Evolutionary conservation across 2,329 filamentous ascomycete species (phyloP).

Genomic region (Berkeleyomyces basicola): DNA sequence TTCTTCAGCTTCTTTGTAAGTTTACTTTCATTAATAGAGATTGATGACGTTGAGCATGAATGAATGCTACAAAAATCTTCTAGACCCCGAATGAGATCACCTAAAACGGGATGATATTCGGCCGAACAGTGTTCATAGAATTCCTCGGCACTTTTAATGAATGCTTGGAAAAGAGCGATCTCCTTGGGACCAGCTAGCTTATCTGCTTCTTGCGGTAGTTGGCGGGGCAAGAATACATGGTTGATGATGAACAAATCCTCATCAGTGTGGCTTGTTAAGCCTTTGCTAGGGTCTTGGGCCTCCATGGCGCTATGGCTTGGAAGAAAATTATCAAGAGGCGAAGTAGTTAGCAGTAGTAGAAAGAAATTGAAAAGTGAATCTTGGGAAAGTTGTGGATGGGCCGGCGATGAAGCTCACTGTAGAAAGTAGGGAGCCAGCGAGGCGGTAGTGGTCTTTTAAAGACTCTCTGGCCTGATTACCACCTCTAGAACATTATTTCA

Average conservation of each 20-base stretch:
- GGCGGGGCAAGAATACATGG: slow-evolving; percentile 21
- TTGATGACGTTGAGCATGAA: neutral
- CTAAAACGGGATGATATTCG: neutral
- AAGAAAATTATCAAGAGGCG: no score
- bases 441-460: no score
- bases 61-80: neutral
- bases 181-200: neutral
- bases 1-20: neutral
- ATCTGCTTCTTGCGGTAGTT: slow-evolving; percentile 16
- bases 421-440: no score
- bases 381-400: no score
- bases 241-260: slow-evolving; percentile 11
- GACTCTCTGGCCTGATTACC: no score
- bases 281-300: no score
- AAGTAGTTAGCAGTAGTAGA: no score
- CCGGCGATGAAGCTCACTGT: no score
- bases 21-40: neutral
- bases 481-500: no score
- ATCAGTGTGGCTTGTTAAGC: no score
- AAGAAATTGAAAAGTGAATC: no score
- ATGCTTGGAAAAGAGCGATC: neutral
- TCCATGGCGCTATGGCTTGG: no score
- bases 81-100: neutral
- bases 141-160: neutral
- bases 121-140: neutral